Conservation (phyloP, 108 stramenopile genomes). For the Aurantiochytrium sp. region DNA sequence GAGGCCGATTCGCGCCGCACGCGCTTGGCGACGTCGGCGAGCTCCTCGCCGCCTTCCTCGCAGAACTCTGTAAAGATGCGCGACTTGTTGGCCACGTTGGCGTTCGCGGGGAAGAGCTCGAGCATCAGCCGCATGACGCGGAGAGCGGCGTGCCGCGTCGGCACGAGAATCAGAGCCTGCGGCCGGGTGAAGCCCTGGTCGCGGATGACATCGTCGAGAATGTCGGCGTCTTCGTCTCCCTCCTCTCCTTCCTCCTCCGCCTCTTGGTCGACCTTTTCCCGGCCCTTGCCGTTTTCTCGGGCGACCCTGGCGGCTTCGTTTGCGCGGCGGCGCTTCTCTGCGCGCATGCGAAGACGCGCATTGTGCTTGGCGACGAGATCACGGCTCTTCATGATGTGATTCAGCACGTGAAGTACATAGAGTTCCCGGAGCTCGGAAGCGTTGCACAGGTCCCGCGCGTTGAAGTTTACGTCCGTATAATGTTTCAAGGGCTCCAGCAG, state of each 20-base stretch:
- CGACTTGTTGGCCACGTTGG: neutral
- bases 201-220: neutral
- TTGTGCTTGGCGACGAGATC: neutral
- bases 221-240: neutral
- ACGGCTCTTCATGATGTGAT: neutral
- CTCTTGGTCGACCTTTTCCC: neutral
- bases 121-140: neutral
- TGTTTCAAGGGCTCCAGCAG: neutral
- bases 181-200: neutral
- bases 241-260: neutral
- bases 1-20: neutral
- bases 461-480: neutral
- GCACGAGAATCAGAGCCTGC: neutral
- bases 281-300: neutral
- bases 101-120: neutral
- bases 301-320: neutral
- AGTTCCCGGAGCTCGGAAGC: constrained; percentile 5
- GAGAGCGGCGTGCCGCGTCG: neutral
- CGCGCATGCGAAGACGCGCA: neutral
- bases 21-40: neutral
- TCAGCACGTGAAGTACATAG: constrained; percentile 7
- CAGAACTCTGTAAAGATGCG: neutral
- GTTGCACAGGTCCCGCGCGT: neutral
- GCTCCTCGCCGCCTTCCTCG: constrained; percentile 23
- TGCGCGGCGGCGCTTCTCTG: neutral